Evolutionary conservation across 2,329 filamentous ascomycete genomes (phyloP).

Genomic region (Pseudopithomyces chartarum): DNA sequence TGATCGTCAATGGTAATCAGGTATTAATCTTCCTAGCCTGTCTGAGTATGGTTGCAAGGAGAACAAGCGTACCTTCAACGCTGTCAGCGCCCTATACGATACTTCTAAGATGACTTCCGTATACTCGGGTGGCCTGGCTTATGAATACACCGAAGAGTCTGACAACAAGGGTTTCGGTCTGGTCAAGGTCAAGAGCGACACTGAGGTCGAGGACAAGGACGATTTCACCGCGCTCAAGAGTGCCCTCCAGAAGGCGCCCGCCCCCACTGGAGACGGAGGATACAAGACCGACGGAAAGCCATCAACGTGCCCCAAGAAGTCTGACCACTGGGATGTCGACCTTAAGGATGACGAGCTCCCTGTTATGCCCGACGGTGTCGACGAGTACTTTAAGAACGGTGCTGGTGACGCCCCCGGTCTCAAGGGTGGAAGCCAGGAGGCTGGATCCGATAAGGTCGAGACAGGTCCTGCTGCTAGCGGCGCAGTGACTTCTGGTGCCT

Average conservation of each 20-base stretch:
- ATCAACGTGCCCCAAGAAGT: slow-evolving; percentile 59
- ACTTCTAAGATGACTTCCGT: slow-evolving; percentile 79
- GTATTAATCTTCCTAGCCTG: slow-evolving; percentile 56
- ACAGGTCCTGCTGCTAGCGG: slow-evolving; percentile 57
- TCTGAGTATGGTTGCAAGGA: slow-evolving; percentile 93
- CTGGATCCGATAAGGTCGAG: slow-evolving; percentile 53
- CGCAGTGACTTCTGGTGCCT: slow-evolving; percentile 46
- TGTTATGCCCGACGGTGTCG: slow-evolving; percentile 60
- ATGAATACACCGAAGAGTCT: slow-evolving; percentile 81
- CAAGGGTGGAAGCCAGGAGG: slow-evolving; percentile 61
- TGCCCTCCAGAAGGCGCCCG: slow-evolving; percentile 55
- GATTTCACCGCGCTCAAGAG: slow-evolving; percentile 67
- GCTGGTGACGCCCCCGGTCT: slow-evolving; percentile 64
- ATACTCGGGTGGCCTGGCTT: slow-evolving; percentile 95
- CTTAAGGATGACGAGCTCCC: slow-evolving; percentile 56
- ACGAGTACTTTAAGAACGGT: slow-evolving; percentile 62
- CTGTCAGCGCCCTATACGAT: slow-evolving; percentile 77
- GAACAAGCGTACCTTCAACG: slow-evolving; percentile 80
- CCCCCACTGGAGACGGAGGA: slow-evolving; percentile 62
- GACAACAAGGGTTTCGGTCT: slow-evolving; percentile 69
- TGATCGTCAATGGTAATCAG: not conserved
- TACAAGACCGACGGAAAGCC: slow-evolving; percentile 61
- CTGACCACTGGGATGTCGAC: slow-evolving; percentile 61
- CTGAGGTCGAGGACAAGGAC: slow-evolving; percentile 58
- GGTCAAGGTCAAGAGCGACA: slow-evolving; percentile 65